Conservation (phyloP, 2,329 filamentous ascomycete genomes). For the Dryadomyces quercivorus region DNA sequence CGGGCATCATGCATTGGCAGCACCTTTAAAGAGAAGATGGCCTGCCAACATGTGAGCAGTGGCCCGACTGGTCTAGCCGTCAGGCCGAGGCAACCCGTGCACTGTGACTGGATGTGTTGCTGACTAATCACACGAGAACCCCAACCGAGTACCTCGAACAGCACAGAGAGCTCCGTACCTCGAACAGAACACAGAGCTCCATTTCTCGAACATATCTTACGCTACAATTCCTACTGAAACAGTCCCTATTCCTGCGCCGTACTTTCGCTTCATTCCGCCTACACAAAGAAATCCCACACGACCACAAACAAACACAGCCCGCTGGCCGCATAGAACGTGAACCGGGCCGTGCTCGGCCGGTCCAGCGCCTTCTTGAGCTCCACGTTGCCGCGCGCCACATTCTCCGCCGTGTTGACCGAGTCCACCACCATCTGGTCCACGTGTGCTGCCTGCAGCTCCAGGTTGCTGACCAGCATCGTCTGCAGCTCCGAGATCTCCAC, state of each 20-base stretch:
- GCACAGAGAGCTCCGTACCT: no score
- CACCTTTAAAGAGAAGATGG: no score
- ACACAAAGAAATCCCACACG: slow-evolving; percentile 63
- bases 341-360: slow-evolving; percentile 58
- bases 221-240: no score
- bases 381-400: slow-evolving; percentile 80
- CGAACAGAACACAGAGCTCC: no score
- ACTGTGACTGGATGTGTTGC: no score
- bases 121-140: background rate
- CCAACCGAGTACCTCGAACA: no score
- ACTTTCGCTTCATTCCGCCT: background rate
- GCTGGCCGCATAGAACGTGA: slow-evolving; percentile 70
- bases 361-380: slow-evolving; percentile 76
- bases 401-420: slow-evolving; percentile 68
- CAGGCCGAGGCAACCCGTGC: background rate
- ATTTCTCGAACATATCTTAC: no score
- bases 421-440: slow-evolving; percentile 84
- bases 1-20: no score
- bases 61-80: background rate
- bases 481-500: slow-evolving; percentile 90
- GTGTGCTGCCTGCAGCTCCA: slow-evolving; percentile 74
- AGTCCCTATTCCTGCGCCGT: no score
- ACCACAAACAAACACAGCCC: slow-evolving; percentile 64
- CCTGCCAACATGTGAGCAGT: background rate
- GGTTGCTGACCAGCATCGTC: slow-evolving; percentile 73